phyloP scores from a whole-genome alignment of 495 filamentous ascomycete genomes.

The Trypethelium eluteriae region DNA sequence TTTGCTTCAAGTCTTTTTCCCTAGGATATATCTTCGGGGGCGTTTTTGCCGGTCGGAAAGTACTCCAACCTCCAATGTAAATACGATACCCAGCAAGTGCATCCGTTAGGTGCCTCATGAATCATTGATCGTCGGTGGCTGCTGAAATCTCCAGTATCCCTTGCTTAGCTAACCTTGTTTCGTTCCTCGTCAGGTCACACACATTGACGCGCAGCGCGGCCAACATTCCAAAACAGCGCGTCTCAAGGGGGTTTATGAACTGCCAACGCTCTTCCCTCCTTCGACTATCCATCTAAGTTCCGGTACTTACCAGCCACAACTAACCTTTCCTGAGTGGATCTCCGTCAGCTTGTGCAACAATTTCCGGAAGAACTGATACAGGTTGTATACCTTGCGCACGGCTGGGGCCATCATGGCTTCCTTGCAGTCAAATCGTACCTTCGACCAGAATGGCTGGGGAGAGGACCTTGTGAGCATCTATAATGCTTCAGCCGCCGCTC shows the following conservation, averaged over 20 bases:
- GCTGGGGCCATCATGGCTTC: not conserved
- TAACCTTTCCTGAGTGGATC: not conserved
- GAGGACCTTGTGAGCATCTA: not conserved
- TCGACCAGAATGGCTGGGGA: not conserved
- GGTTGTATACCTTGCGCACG: not conserved
- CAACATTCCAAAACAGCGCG: constrained; percentile 10
- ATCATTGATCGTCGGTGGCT: not conserved
- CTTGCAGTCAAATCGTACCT: not conserved
- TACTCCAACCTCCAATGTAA: not conserved
- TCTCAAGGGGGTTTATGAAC: constrained; percentile 4
- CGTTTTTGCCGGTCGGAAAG: not conserved
- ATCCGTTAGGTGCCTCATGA: not conserved
- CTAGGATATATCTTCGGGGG: not conserved
- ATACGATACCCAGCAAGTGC: not conserved
- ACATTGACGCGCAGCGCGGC: constrained; percentile 1
- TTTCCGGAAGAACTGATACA: not conserved
- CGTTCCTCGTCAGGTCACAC: not conserved
- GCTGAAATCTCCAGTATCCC: not conserved
- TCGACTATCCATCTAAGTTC: not conserved
- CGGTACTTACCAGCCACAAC: not conserved
- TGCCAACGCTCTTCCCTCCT: not conserved
- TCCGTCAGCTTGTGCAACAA: not conserved
- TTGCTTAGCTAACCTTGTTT: not conserved
- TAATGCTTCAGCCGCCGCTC: not conserved
- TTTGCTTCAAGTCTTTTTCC: not conserved